A percentile compares a stretch with the other conserved stretches of the same genome.
phyloP scores from a whole-genome alignment of 257 asterid species.

The Galeopsis tetrahit region DNA sequence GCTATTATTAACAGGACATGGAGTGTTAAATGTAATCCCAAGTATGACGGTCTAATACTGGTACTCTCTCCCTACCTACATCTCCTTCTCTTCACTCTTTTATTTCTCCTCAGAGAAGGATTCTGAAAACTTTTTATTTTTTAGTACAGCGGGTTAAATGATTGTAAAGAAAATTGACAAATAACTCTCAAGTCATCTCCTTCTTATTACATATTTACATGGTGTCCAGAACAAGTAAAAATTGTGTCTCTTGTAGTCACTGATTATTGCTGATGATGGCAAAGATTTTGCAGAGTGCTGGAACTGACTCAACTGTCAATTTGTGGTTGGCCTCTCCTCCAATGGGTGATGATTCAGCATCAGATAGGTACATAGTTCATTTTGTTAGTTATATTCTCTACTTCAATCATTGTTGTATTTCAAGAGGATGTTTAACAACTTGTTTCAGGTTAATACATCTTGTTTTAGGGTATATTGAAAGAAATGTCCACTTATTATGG shows the following conservation, averaged over 20 bases:
- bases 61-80: slow-evolving; percentile 52
- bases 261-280: slow-evolving; percentile 40
- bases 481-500: too few species aligned
- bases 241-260: slow-evolving; percentile 32
- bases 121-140: neutral
- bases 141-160: slow-evolving; percentile 17
- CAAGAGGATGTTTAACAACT: too few species aligned
- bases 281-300: slow-evolving; percentile 80
- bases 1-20: slow-evolving; percentile 81
- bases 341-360: slow-evolving; percentile 43
- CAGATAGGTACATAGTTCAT: slow-evolving; percentile 56
- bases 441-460: too few species aligned
- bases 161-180: slow-evolving; percentile 21
- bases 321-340: slow-evolving; percentile 73
- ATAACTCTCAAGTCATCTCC: slow-evolving; percentile 14
- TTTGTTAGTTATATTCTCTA: slow-evolving; percentile 13
- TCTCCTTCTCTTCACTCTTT: slow-evolving; percentile 30
- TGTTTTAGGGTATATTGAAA: too few species aligned
- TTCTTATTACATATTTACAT: slow-evolving; percentile 22
- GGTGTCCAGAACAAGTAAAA: slow-evolving; percentile 28
- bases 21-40: slow-evolving; percentile 94
- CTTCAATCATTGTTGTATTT: slow-evolving; percentile 5
- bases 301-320: slow-evolving; percentile 96
- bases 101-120: slow-evolving; percentile 17
- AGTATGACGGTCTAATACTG: slow-evolving; percentile 85